phyloP scores from a whole-genome alignment of 768 basidiomycete species.

The Termitomyces sp. region DNA sequence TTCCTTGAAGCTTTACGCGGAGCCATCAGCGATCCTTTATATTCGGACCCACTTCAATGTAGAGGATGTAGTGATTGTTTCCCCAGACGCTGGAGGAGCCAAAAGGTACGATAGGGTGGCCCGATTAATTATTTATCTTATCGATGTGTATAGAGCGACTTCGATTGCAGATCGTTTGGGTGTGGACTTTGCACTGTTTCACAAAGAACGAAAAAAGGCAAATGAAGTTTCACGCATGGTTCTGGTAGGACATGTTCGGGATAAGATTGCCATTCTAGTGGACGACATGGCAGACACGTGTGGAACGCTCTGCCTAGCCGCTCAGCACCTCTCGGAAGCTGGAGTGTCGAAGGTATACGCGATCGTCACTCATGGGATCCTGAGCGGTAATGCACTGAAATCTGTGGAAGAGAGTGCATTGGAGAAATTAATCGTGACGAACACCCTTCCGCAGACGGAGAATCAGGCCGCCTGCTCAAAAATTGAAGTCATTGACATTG shows the following conservation, averaged over 20 bases:
- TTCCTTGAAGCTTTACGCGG: conserved; percentile 75
- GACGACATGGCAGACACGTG: conserved; percentile 99
- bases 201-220: conserved; percentile 97
- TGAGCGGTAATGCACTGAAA: conserved; percentile 85
- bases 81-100: conserved; percentile 97
- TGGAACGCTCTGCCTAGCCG: conserved; percentile 90
- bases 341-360: conserved; percentile 85
- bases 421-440: conserved; percentile 96
- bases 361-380: conserved; percentile 94
- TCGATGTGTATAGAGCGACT: conserved; percentile 65
- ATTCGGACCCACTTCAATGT: conserved; percentile 90
- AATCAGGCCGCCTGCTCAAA: conserved; percentile 71
- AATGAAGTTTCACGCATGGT: conserved; percentile 95
- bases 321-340: conserved; percentile 82
- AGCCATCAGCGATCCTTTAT: conserved; percentile 92
- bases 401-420: conserved; percentile 69
- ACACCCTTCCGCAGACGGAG: conserved; percentile 88
- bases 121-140: conserved; percentile 7
- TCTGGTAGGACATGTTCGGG: conserved; percentile 90
- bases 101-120: conserved; percentile 66
- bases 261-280: conserved; percentile 90
- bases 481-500: conserved; percentile 93
- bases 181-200: conserved; percentile 97
- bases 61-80: conserved; percentile 88
- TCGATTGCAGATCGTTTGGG: conserved; percentile 95